Evolutionary conservation across 306 rosid genomes (phyloP).

Genomic region (Gynostemma pentaphyllum): DNA sequence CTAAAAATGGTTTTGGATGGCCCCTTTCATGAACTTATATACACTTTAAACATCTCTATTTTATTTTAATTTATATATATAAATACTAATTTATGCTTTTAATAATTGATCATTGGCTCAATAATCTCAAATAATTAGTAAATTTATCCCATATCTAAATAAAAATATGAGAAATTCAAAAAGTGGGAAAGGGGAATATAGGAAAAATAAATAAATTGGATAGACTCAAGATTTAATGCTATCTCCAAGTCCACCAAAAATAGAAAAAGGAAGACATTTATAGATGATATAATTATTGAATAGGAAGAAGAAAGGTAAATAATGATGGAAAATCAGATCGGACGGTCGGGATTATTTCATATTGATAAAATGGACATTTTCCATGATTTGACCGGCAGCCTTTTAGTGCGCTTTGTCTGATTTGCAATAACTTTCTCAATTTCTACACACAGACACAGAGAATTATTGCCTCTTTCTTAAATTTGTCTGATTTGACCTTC

Average conservation of each 20-base stretch:
- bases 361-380: background rate
- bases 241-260: too few species aligned
- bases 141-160: too few species aligned
- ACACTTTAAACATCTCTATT: too few species aligned
- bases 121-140: too few species aligned
- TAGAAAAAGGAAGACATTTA: background rate
- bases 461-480: background rate
- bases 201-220: background rate
- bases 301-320: background rate
- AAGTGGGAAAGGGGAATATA: background rate
- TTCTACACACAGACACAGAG: background rate
- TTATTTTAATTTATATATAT: too few species aligned
- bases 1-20: too few species aligned
- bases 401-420: background rate
- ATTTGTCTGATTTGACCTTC: conserved; percentile 4
- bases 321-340: background rate
- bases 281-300: background rate
- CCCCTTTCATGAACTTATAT: too few species aligned
- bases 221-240: too few species aligned
- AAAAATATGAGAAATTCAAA: too few species aligned
- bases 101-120: too few species aligned
- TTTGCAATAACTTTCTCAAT: background rate
- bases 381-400: background rate
- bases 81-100: too few species aligned
- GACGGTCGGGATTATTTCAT: background rate